These are phyloP conservation scores for Candida maris DNA, from an alignment of 805 yeast species.

Conservation along the genomic window DNA sequence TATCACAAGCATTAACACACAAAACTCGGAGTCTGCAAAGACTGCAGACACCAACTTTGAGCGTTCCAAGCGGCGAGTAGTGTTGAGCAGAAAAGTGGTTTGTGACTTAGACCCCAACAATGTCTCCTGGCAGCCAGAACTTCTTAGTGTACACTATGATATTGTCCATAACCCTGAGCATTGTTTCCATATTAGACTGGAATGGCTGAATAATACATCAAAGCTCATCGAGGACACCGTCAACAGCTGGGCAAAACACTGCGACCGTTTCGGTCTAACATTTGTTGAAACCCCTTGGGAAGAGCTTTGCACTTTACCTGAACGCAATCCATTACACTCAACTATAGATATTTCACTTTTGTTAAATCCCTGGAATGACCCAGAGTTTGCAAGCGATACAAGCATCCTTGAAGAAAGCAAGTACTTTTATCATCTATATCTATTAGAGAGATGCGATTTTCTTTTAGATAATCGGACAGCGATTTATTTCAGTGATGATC, in stretches of 20 bases:
- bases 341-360: conserved; percentile 65
- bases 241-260: conserved; percentile 71
- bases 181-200: conserved; percentile 85
- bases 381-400: conserved; percentile 40
- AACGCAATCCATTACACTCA: conserved; percentile 83
- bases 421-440: conserved; percentile 73
- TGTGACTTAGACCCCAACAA: conserved; percentile 73
- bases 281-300: conserved; percentile 89
- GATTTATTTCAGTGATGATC: conserved; percentile 44
- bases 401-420: conserved; percentile 46
- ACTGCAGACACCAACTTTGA: not conserved
- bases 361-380: conserved; percentile 68
- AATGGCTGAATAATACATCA: conserved; percentile 91
- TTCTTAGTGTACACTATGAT: conserved; percentile 82
- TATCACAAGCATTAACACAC: conserved; percentile 2
- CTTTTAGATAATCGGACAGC: conserved; percentile 79
- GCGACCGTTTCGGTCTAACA: conserved; percentile 79
- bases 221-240: conserved; percentile 78
- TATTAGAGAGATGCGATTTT: conserved; percentile 69
- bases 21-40: not conserved
- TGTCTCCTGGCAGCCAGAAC: conserved; percentile 73
- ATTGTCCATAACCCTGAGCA: conserved; percentile 91
- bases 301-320: conserved; percentile 75
- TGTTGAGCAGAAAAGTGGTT: conserved; percentile 61
- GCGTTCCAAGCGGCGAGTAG: conserved; percentile 32